These are phyloP conservation scores for Arthrobotrys musiformis DNA, from an alignment of 2,329 filamentous ascomycete genomes.

Conservation along the genomic window DNA sequence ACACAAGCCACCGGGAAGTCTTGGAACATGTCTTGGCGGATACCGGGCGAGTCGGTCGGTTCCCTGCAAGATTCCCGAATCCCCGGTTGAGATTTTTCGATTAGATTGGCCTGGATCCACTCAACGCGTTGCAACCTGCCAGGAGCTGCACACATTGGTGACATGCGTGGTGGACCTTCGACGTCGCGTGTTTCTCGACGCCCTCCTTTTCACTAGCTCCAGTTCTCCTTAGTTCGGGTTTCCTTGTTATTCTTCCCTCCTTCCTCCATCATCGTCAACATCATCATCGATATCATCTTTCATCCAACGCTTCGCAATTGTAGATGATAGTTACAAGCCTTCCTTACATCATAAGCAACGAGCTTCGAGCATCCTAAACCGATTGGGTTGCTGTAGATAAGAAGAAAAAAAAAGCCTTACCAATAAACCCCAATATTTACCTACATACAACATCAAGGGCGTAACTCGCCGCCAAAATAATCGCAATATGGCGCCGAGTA, in stretches of 20 bases:
- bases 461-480: conserved; percentile 55
- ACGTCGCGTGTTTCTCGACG: conserved; percentile 42
- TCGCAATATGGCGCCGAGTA: conserved; percentile 61
- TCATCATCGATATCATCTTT: background rate
- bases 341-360: background rate
- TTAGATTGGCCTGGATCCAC: conserved; percentile 12
- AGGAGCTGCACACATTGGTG: background rate
- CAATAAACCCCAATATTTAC: background rate
- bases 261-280: conserved; percentile 1
- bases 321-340: conserved; percentile 22
- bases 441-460: background rate
- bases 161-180: conserved; percentile 10
- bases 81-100: conserved; percentile 21
- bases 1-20: too few relatives aligned
- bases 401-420: conserved; percentile 10
- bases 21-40: background rate
- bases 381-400: conserved; percentile 5
- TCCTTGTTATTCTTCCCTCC: background rate
- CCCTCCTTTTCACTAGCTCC: conserved; percentile 31
- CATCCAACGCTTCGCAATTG: conserved; percentile 1
- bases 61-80: conserved; percentile 24
- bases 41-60: conserved; percentile 4
- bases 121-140: conserved; percentile 20
- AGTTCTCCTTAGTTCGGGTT: background rate
- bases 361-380: background rate